Evolutionary conservation across 2,329 filamentous ascomycete genomes (phyloP), one percentile per base, ranked within the genome.

Genomic region (Fusarium continuum): DNA sequence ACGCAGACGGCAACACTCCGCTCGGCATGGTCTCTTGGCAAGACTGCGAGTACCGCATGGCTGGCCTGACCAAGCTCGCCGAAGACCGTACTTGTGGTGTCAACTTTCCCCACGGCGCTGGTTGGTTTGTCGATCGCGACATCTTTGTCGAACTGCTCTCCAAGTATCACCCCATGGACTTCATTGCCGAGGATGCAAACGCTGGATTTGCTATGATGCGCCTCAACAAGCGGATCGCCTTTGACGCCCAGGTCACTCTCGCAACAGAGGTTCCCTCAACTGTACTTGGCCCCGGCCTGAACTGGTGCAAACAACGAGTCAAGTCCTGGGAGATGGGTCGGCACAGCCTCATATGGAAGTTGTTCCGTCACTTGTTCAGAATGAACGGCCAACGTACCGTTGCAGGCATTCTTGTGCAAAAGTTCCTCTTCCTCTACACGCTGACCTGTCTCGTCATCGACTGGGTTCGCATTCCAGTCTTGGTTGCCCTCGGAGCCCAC

Each of bases 271-370:
- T 53, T 3, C 49, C 49, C 2, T 17, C 49, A 0, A 50, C 44
- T n/a, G 51, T 65, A 2, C 36, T 65, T 8, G 61, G 61, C 2
- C 55, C 61, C 3, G 60, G 55, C 0, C 2, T 65, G n/a, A 65
- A 64, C 31, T 65, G 60, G 61, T 65, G 53, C 47, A 65, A 65
- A 22, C 61, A 64, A 31, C 39, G 61, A n/a, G 44, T 64, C 46
- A 60, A 52, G 46, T 64, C 61, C 3, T 64, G 61, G 61, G 60
- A 65, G 16, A 65, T 64, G 50, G 60, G 61, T 13, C 47, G 61
- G 0, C 61, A 65, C 48, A 63, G 50, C 31, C 38, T 56, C 2
- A 55, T 55, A 8, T 48, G 50, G 50, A 56, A 55, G 39, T 28
- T 56, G 9, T 23, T 35, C 2, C 50, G 50, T 4, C 39, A 55